Percentiles rank a stretch among this genome's conserved stretches.
These are phyloP conservation scores for Nannizziopsis arthrosporioides DNA, from an alignment of 2,329 filamentous ascomycete genomes.

Conservation along the genomic window DNA sequence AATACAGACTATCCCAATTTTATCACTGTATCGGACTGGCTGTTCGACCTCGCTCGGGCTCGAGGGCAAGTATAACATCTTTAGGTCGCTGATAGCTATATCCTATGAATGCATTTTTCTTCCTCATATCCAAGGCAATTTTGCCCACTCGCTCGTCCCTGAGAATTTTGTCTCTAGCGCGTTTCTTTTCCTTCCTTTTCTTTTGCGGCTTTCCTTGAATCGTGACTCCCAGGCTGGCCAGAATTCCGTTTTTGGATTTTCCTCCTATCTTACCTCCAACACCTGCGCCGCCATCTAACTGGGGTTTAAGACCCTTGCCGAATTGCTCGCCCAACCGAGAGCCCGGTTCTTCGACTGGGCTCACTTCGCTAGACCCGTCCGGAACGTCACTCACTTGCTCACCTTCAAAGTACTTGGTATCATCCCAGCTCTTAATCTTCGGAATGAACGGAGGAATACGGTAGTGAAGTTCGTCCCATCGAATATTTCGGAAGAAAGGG, in stretches of 20 bases:
- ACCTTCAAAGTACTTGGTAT: conserved; percentile 85
- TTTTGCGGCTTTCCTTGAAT: conserved; percentile 34
- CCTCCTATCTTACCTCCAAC: neutral
- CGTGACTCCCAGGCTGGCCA: conserved; percentile 16
- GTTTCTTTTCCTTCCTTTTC: conserved; percentile 57
- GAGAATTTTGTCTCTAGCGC: conserved; percentile 73
- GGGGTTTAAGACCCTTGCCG: neutral
- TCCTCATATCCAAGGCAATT: conserved; percentile 66
- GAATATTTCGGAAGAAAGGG: conserved; percentile 68
- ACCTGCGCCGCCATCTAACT: neutral
- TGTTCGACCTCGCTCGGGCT: conserved; percentile 25
- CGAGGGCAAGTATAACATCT: conserved; percentile 25
- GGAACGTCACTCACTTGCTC: conserved; percentile 52
- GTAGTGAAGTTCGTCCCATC: conserved; percentile 64
- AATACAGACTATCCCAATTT: too few relatives aligned
- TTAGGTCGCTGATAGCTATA: conserved; percentile 62
- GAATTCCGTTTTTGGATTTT: conserved; percentile 19
- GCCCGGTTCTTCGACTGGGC: conserved; percentile 1
- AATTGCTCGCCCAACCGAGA: neutral
- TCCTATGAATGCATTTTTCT: conserved; percentile 72
- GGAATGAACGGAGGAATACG: conserved; percentile 70
- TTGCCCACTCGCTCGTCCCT: conserved; percentile 57
- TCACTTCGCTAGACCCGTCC: conserved; percentile 29
- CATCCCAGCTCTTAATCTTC: conserved; percentile 53
- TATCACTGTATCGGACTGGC: conserved; percentile 10